Evolutionary conservation across 805 yeast genomes (phyloP), one percentile per base, ranked within the genome.

Genomic region (Candida sithepensis): DNA sequence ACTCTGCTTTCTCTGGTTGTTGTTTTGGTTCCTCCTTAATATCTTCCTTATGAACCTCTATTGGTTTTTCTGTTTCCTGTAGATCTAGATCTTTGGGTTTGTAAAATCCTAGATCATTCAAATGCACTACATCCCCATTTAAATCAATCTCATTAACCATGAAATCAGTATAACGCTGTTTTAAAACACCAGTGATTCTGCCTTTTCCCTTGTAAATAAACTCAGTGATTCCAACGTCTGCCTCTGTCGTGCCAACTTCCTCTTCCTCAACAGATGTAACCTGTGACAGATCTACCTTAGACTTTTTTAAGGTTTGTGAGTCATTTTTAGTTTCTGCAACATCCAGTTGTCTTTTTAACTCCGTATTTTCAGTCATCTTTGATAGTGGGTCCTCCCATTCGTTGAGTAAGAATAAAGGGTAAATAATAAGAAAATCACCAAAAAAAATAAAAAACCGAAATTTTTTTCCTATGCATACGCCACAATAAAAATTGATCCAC

Each of bases 131-230:
- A 2, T 78, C 67, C 1, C 88, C 95, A 20, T 78, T 68, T 26
- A 68, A 56, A 50, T 75, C 85, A 47, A 94, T 85, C 66, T 94
- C 99, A 66, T 90, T 88, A 40, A 94, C 99, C 61, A 88, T 75
- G 64, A 94, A 94, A 64, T 94, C 99, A 12, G 96, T 84, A 67
- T 90, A 91, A 51, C 97, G 73, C 61, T 88, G 96, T 65, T 94
- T 94, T 57, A 94, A 72, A 13, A 77, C 74, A 2, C 98, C 99
- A 16, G 65, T 64, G 53, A 94, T 88, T 3, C 97, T 96, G 9
- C 72, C 65, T 22, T 72, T 57, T 4, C 70, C 74, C 2, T 72
- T 63, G 42, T 81, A 79, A 32, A 89, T 67, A 57, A 71, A 91
- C 44, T 79, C 79, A 1, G 88, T 82, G 53, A 94, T 92, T 5